Conservation (phyloP, 192 early-diverging fungal genomes). For the Neocallimastix lanati region DNA sequence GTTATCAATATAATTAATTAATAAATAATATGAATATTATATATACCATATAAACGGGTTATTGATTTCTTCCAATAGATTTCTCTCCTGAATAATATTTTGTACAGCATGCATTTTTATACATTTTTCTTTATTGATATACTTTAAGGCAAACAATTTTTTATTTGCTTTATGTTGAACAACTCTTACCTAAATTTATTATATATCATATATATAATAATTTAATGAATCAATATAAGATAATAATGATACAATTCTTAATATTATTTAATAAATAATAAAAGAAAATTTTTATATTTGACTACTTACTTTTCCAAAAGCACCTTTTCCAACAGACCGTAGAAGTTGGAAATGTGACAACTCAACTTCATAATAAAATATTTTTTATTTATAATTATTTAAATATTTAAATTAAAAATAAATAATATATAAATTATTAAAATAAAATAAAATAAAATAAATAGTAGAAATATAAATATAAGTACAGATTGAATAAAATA, state of each 20-base stretch:
- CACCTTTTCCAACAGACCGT: constrained; percentile 80
- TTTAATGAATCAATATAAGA: too few relatives aligned
- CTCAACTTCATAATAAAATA: too few relatives aligned
- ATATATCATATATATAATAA: not conserved
- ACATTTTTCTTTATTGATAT: constrained; percentile 86
- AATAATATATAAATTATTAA: too few relatives aligned
- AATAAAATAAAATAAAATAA: too few relatives aligned
- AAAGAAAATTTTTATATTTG: not conserved
- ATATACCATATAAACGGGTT: constrained; percentile 39
- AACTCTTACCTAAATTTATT: constrained; percentile 64
- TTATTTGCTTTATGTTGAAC: constrained; percentile 71
- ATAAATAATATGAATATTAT: too few relatives aligned
- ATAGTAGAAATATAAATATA: too few relatives aligned
- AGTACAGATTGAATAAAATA: too few relatives aligned
- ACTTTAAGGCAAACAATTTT: constrained; percentile 76
- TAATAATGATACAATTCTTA: too few relatives aligned
- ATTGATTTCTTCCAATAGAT: constrained; percentile 69
- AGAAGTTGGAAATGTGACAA: constrained; percentile 78
- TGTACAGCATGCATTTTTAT: constrained; percentile 69
- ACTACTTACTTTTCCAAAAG: constrained; percentile 58
- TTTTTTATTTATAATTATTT: too few relatives aligned
- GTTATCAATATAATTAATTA: too few relatives aligned
- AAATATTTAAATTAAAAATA: too few relatives aligned
- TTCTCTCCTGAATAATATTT: constrained; percentile 80
- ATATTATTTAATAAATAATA: too few relatives aligned